Conservation (phyloP, 495 filamentous ascomycete genomes). For the Annulohypoxylon stygium region DNA sequence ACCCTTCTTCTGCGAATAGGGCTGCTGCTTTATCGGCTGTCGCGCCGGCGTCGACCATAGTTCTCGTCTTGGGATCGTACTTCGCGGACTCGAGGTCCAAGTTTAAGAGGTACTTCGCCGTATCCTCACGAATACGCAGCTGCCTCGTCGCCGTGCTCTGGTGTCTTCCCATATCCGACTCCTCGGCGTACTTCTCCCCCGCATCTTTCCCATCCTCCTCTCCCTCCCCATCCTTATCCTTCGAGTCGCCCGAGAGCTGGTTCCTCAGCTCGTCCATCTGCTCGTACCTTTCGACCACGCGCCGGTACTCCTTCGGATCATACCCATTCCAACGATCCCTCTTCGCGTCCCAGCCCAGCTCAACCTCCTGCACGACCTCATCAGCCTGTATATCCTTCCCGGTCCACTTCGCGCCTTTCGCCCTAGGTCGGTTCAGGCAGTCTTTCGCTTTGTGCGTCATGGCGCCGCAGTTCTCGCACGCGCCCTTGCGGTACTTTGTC, state of each 20-base stretch:
- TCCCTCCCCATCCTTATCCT: conserved; percentile 63
- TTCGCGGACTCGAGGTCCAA: conserved; percentile 96
- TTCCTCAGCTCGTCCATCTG: conserved; percentile 85
- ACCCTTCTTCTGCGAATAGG: conserved; percentile 94
- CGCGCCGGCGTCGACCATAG: conserved; percentile 91
- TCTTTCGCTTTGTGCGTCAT: conserved; percentile 97
- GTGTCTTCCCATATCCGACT: conserved; percentile 94
- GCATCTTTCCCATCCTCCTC: conserved; percentile 68
- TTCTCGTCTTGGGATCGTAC: conserved; percentile 96
- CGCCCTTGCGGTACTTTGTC: conserved; percentile 97
- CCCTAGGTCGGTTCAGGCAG: conserved; percentile 89
- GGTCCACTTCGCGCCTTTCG: conserved; percentile 91
- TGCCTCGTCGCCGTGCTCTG: conserved; percentile 92
- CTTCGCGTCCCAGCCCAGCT: conserved; percentile 97
- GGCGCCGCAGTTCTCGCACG: conserved; percentile 97
- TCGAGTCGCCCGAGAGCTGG: conserved; percentile 50
- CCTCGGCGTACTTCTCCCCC: conserved; percentile 86
- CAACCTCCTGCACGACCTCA: conserved; percentile 85
- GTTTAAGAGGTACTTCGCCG: conserved; percentile 96
- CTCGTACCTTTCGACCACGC: conserved; percentile 89
- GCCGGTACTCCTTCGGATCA: conserved; percentile 85
- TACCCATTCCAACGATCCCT: conserved; percentile 98
- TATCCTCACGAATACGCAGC: conserved; percentile 93
- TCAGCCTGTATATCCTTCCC: conserved; percentile 94
- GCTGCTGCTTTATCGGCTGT: conserved; percentile 85